Base-by-base conservation (phyloP, 306 rosid genomes). In the Biancaea sappan region DNA sequence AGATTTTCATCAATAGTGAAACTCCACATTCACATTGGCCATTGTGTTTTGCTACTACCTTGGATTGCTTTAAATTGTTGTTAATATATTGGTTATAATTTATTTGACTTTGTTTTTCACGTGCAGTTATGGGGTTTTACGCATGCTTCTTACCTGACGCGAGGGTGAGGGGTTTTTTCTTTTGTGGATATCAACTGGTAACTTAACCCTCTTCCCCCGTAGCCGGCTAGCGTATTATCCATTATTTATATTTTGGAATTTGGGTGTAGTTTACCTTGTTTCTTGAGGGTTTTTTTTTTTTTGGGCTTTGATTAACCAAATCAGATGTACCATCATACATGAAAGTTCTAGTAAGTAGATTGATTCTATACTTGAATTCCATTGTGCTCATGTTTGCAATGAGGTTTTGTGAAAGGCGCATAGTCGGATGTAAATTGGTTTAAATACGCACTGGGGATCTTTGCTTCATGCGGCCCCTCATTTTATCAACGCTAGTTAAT, bases 101-200 rank as follows among this genome's bases (percentile, higher is more conserved):
- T 69, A 74, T 61, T 75, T 15, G n/a, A 24, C 67, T 68, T 58
- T 67, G 8, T 78, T 77, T 81, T 24, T 76, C 53, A 31, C 43
- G 31, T 86, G 92, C 98, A 95, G 99, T 82, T 95, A 61, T 95
- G 99, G 99, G 98, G 99, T 69, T 95, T 95, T 63, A 77, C 90
- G n/a, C 99, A 94, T 79, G 83, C 87, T 28, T 92, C 92, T 66
- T 90, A 86, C 85, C 85, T 80, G 77, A 82, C 35, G 13, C 71
- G 66, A 78, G 47, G 75, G 54, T 68, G 81, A 74, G 82, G 38
- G 58, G 72, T 48, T 70, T 46, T 24, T 59, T n/a, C 14, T 32
- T 26, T 15, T 61, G 40, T 43, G 71, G 74, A 66, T 26, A 69
- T 77, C 57, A 24, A 63, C 24, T 51, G 64, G 58, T 13, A 69